phyloP scores from a whole-genome alignment of 768 basidiomycete species.

The Bullera alba region DNA sequence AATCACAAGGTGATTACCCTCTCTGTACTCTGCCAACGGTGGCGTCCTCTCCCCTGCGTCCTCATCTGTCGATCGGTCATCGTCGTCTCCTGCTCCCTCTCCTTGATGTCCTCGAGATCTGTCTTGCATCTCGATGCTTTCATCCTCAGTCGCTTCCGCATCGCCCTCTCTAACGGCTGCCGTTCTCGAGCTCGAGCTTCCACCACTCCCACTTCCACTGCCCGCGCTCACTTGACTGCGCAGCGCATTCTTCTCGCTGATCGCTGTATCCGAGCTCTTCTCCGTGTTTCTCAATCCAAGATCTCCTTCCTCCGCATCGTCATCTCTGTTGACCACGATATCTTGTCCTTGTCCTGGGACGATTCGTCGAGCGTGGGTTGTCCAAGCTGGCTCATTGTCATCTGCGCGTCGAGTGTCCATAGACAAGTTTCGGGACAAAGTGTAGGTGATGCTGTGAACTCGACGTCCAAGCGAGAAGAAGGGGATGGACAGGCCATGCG shows the following conservation, averaged over 20 bases:
- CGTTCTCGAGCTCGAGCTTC: constrained; percentile 30
- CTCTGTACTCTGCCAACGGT: constrained; percentile 57
- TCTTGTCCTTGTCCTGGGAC: constrained; percentile 59
- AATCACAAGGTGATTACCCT: constrained; percentile 61
- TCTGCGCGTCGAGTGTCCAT: constrained; percentile 45
- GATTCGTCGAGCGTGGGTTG: constrained; percentile 66
- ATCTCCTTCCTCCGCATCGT: constrained; percentile 52
- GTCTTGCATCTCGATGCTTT: constrained; percentile 1
- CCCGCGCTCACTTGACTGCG: constrained; percentile 18
- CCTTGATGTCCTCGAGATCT: constrained; percentile 14
- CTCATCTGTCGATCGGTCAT: constrained; percentile 16
- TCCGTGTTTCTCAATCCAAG: constrained; percentile 45
- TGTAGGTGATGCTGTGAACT: constrained; percentile 83
- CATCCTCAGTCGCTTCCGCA: constrained; percentile 18
- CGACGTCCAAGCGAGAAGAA: constrained; percentile 85
- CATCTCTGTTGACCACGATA: constrained; percentile 79
- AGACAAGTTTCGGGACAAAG: constrained; percentile 73
- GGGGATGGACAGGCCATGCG: constrained; percentile 80
- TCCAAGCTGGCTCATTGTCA: constrained; percentile 66
- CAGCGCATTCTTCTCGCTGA: constrained; percentile 15
- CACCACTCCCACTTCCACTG: constrained; percentile 26
- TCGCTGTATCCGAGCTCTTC: neutral
- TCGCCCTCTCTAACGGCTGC: constrained; percentile 15
- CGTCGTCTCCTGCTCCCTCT: constrained; percentile 18
- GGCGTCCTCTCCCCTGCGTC: constrained; percentile 36